phyloP scores from a whole-genome alignment of 768 basidiomycete genomes.

The Mrakia gelida region DNA sequence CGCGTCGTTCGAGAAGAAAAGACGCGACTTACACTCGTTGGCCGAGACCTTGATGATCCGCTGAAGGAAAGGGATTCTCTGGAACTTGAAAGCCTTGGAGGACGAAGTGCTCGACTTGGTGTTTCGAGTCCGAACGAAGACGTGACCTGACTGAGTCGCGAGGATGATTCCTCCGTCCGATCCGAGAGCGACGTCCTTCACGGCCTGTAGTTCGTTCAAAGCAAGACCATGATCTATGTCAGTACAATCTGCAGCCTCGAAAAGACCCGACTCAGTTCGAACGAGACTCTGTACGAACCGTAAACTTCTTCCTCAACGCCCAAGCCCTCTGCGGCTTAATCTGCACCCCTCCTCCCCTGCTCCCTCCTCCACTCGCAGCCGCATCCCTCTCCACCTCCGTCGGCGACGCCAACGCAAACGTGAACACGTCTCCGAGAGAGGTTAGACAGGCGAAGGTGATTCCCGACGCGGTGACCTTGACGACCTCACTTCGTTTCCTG shows the following conservation, averaged over 20 bases:
- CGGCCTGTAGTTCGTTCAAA: neutral
- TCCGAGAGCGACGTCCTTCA: slow-evolving; percentile 80
- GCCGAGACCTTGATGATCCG: slow-evolving; percentile 79
- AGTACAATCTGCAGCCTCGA: slow-evolving; percentile 36
- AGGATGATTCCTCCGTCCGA: slow-evolving; percentile 82
- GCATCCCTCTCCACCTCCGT: slow-evolving; percentile 33
- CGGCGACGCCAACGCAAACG: slow-evolving; percentile 55
- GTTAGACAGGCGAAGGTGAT: slow-evolving; percentile 77
- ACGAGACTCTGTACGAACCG: slow-evolving; percentile 43
- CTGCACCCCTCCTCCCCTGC: slow-evolving; percentile 41
- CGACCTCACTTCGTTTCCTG: slow-evolving; percentile 62
- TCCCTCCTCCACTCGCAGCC: slow-evolving; percentile 37
- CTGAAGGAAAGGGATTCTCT: slow-evolving; percentile 73
- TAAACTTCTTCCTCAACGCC: slow-evolving; percentile 81
- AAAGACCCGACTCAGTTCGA: too few relatives aligned
- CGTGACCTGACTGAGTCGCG: slow-evolving; percentile 91
- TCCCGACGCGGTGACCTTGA: slow-evolving; percentile 74
- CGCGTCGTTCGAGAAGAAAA: neutral
- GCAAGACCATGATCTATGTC: neutral
- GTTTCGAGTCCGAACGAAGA: slow-evolving; percentile 72
- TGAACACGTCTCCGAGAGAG: slow-evolving; percentile 84
- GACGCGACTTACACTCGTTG: slow-evolving; percentile 14
- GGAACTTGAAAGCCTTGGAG: slow-evolving; percentile 58
- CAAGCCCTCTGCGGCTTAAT: slow-evolving; percentile 80
- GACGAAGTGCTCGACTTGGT: slow-evolving; percentile 39